Evolutionary conservation across 192 early-diverging fungal genomes (phyloP).

Genomic region (Mortierella claussenii): DNA sequence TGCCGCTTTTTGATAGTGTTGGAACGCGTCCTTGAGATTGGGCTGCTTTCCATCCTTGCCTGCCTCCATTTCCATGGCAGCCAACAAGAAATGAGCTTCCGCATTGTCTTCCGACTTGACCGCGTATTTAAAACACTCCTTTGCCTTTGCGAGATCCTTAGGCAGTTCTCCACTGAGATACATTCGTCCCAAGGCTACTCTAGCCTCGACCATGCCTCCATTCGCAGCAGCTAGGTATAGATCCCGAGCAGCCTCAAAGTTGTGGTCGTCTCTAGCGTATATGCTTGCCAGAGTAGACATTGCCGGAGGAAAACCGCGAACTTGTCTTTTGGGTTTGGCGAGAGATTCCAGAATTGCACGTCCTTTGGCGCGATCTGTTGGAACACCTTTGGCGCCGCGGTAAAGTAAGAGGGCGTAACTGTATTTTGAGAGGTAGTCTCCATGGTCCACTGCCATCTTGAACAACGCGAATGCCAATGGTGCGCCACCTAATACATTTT

Average conservation of each 20-base stretch:
- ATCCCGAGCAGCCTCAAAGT: constrained; percentile 54
- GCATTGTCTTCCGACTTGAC: constrained; percentile 33
- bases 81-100: constrained; percentile 40
- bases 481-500: constrained; percentile 43
- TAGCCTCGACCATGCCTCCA: constrained; percentile 48
- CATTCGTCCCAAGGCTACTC: constrained; percentile 54
- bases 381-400: constrained; percentile 54
- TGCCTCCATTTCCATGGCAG: constrained; percentile 21
- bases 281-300: constrained; percentile 59
- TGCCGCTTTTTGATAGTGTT: constrained; percentile 61
- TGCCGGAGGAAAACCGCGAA: constrained; percentile 57
- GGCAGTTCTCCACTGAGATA: constrained; percentile 40
- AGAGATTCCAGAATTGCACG: constrained; percentile 51
- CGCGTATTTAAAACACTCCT: constrained; percentile 55
- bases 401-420: constrained; percentile 62
- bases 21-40: constrained; percentile 54
- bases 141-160: constrained; percentile 26
- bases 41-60: constrained; percentile 1
- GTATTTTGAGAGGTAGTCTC: constrained; percentile 55
- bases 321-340: constrained; percentile 19
- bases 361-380: constrained; percentile 47
- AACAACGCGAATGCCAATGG: constrained; percentile 55
- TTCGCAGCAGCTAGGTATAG: constrained; percentile 57
- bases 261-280: constrained; percentile 52
- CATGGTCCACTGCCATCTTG: constrained; percentile 51